These are phyloP conservation scores for Neurospora sp. DNA, from an alignment of 495 filamentous ascomycete species.

Conservation along the genomic window DNA sequence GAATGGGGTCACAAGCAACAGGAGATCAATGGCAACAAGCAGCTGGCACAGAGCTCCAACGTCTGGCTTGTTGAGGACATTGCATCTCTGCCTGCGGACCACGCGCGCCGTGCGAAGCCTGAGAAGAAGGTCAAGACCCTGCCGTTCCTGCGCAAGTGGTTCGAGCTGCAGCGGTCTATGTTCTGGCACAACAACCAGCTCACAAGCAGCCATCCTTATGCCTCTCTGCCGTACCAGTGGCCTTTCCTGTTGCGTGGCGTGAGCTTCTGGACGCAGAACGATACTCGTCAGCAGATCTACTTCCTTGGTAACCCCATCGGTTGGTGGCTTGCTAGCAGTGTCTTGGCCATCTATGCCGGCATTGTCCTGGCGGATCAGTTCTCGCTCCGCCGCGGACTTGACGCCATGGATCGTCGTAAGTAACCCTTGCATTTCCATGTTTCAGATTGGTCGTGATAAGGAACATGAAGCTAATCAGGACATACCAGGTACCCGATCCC, in stretches of 20 bases:
- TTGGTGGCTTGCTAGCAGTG: conserved; percentile 91
- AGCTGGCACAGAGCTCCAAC: conserved; percentile 79
- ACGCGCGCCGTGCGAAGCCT: conserved; percentile 61
- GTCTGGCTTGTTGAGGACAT: conserved; percentile 92
- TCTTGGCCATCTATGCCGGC: conserved; percentile 87
- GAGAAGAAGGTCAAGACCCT: conserved; percentile 68
- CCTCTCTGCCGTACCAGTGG: conserved; percentile 93
- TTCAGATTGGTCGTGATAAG: too few relatives aligned
- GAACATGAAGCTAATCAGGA: conserved; percentile 11
- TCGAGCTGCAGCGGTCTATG: conserved; percentile 95
- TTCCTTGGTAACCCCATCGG: conserved; percentile 95
- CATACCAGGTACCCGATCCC: conserved; percentile 66
- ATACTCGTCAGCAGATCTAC: conserved; percentile 94
- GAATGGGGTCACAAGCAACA: conserved; percentile 97
- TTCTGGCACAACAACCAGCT: conserved; percentile 98
- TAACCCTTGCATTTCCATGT: conserved; percentile 19
- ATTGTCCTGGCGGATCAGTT: conserved; percentile 90
- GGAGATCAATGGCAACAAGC: conserved; percentile 99
- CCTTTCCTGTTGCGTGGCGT: conserved; percentile 93
- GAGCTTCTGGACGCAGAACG: conserved; percentile 98
- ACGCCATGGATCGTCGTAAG: conserved; percentile 90
- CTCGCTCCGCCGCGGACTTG: conserved; percentile 80
- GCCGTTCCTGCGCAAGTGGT: conserved; percentile 87
- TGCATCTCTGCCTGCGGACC: conserved; percentile 57
- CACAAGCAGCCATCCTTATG: conserved; percentile 92